Base-by-base conservation (phyloP, 768 basidiomycete genomes). In the Thelephora ganbajun region DNA sequence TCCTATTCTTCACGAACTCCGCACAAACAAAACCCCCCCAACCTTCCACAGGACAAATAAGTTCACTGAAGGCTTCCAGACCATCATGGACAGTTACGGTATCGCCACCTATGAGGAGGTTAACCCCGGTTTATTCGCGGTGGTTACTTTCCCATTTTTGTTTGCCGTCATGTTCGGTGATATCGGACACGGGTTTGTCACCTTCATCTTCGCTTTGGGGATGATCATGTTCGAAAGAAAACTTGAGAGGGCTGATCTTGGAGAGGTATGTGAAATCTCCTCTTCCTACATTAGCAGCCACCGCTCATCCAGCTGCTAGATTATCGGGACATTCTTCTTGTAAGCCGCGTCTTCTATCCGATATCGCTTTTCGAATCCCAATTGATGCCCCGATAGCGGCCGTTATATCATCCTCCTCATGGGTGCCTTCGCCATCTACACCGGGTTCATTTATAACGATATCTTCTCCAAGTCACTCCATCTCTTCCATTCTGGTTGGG, bases 101-200 rank as follows among this genome's bases (percentile, higher is more conserved):
- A 80, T 89, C 45, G 87, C 91, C 12, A 80, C 77, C 1, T 98
- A 99, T 61, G 88, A 97, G 61, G 96, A 99, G 64, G 80, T 92
- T 61, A 98, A 98, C 61, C 94, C 96, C 16, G 96, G 93, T 47
- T 66, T 98, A 23, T 94, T 94, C 63, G 90, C 89, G 0, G 69
- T 88, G 54, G 69, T 85, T 55, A 96, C 92, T 1, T 96, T 96
- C 79, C 96, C 96, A 0, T 98, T 99, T 79, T 66, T 99, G 54
- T 99, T 98, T 57, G 94, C 91, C 4, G 89, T 99, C 67, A 99
- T 99, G 96, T 99, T 99, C 61, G 96, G 96, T 57, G 96, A 99
- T 65, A 87, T 98, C 59, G 96, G 96, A 2, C 96, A 99, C 65
- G 96, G 91, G 26, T 69, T 77, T 51, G 79, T 98, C 58, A 84